A percentile compares a stretch with the other conserved stretches of the same genome.
Evolutionary conservation across 2,329 filamentous ascomycete species (phyloP).

Genomic region (Fusarium incarnatum): DNA sequence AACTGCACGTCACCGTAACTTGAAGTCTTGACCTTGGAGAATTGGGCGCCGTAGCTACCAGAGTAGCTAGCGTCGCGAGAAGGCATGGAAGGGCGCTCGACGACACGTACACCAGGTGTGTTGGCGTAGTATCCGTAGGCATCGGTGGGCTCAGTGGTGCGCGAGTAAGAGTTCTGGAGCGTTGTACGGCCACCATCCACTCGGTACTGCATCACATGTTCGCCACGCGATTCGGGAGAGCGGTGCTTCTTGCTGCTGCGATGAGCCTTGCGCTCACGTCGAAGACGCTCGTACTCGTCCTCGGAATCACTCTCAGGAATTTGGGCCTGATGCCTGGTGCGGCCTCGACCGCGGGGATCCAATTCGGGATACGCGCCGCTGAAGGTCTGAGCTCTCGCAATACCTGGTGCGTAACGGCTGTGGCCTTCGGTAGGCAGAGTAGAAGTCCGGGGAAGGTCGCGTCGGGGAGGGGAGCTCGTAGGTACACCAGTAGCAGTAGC

Average conservation of each 20-base stretch:
- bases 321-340: slow-evolving; percentile 54
- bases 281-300: slow-evolving; percentile 50
- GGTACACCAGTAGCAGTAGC: slow-evolving; percentile 43
- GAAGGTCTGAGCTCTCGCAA: slow-evolving; percentile 52
- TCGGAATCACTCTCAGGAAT: slow-evolving; percentile 52
- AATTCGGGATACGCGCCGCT: slow-evolving; percentile 43
- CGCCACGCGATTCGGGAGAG: slow-evolving; percentile 49
- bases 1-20: slow-evolving; percentile 51
- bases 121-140: slow-evolving; percentile 41
- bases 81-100: slow-evolving; percentile 50
- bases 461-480: slow-evolving; percentile 51
- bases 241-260: slow-evolving; percentile 53
- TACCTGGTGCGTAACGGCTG: slow-evolving; percentile 45
- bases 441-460: slow-evolving; percentile 49
- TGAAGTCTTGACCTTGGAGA: slow-evolving; percentile 52
- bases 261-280: slow-evolving; percentile 50
- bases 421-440: slow-evolving; percentile 52
- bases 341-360: slow-evolving; percentile 52
- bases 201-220: slow-evolving; percentile 47
- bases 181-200: slow-evolving; percentile 47
- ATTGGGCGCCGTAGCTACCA: slow-evolving; percentile 36
- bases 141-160: slow-evolving; percentile 41
- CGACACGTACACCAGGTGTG: slow-evolving; percentile 35
- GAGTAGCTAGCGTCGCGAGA: slow-evolving; percentile 50
- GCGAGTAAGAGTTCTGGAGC: slow-evolving; percentile 46